Percentiles rank a stretch among this genome's conserved stretches.
These are phyloP conservation scores for Brachypodium distachyon DNA, from an alignment of 202 grass and related monocot species.

Conservation along the genomic window DNA sequence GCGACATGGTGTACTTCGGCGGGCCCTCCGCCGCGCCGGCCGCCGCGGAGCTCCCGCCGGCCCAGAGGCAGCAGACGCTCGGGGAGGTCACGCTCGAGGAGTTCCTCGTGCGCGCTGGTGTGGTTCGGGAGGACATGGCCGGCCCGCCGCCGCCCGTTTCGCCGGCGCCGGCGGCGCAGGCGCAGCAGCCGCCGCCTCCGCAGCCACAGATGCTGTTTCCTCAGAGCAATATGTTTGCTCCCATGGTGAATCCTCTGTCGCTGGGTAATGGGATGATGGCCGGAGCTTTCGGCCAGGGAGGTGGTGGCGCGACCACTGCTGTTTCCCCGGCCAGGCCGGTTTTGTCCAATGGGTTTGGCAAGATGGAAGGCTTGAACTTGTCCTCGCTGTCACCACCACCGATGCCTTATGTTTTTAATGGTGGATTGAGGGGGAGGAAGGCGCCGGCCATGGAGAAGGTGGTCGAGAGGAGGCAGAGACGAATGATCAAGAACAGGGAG, in stretches of 20 bases:
- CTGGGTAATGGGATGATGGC: conserved; percentile 35
- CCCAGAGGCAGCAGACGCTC: conserved; percentile 48
- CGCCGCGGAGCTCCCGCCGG: not conserved
- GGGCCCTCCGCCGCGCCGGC: not conserved
- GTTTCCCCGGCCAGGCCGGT: conserved; percentile 28
- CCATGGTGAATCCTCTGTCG: conserved; percentile 17
- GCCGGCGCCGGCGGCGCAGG: not conserved
- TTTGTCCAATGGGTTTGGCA: conserved; percentile 32
- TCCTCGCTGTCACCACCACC: conserved; percentile 60
- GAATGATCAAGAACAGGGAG: conserved; percentile 99
- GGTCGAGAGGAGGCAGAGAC: conserved; percentile 67
- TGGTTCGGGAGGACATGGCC: conserved; percentile 51
- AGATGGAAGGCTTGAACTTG: conserved; percentile 44
- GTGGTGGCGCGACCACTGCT: not conserved
- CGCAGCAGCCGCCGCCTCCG: not conserved
- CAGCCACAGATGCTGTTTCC: conserved; percentile 20
- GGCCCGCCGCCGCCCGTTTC: conserved; percentile 11
- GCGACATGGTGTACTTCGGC: conserved; percentile 41
- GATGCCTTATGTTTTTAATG: conserved; percentile 61
- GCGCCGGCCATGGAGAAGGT: conserved; percentile 67
- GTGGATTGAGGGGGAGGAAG: conserved; percentile 67
- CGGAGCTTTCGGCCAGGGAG: conserved; percentile 25
- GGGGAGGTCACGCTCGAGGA: conserved; percentile 85
- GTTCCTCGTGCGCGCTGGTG: conserved; percentile 69
- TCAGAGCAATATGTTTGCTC: conserved; percentile 22